These are phyloP conservation scores for Boletellus sp. DNA, from an alignment of 768 basidiomycete species.

Conservation along the genomic window DNA sequence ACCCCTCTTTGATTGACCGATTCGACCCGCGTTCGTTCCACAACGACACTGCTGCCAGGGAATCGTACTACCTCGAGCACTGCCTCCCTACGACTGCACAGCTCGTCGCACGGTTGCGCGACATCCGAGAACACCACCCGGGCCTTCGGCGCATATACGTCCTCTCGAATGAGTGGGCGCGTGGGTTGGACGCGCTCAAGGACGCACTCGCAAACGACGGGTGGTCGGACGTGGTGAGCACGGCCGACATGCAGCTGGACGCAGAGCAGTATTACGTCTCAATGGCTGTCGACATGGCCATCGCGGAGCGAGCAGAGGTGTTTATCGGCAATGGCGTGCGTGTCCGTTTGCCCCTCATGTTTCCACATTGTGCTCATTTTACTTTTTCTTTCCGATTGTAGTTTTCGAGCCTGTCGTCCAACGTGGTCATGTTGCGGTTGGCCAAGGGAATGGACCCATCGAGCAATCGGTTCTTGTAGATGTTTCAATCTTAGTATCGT, in stretches of 20 bases:
- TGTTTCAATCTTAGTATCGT: too few species aligned
- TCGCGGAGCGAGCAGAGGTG: slow-evolving; percentile 54
- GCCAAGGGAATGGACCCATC: slow-evolving; percentile 40
- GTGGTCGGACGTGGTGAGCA: slow-evolving; percentile 47
- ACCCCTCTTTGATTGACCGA: slow-evolving; percentile 37
- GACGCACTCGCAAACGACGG: slow-evolving; percentile 41
- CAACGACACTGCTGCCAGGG: slow-evolving; percentile 1
- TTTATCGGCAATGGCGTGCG: slow-evolving; percentile 61
- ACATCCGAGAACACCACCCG: slow-evolving; percentile 33
- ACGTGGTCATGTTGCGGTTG: slow-evolving; percentile 46
- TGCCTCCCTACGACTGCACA: slow-evolving; percentile 43
- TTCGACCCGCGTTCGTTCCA: slow-evolving; percentile 32
- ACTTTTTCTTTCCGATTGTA: too few species aligned
- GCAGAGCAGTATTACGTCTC: slow-evolving; percentile 44
- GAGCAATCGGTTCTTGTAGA: slow-evolving; percentile 42
- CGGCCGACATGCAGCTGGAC: slow-evolving; percentile 40
- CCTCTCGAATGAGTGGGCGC: slow-evolving; percentile 50
- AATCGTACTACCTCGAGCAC: slow-evolving; percentile 16
- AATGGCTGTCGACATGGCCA: slow-evolving; percentile 58
- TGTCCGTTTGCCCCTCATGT: slow-evolving; percentile 1
- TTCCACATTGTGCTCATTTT: neutral
- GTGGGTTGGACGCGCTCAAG: slow-evolving; percentile 39
- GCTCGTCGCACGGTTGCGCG: slow-evolving; percentile 37
- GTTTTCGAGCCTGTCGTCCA: slow-evolving; percentile 50
- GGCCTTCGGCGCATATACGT: slow-evolving; percentile 39